Percentiles rank a stretch among this genome's conserved stretches.
Evolutionary conservation across 2,329 filamentous ascomycete species (phyloP).

Genomic region (Endoconidiophora polonica): DNA sequence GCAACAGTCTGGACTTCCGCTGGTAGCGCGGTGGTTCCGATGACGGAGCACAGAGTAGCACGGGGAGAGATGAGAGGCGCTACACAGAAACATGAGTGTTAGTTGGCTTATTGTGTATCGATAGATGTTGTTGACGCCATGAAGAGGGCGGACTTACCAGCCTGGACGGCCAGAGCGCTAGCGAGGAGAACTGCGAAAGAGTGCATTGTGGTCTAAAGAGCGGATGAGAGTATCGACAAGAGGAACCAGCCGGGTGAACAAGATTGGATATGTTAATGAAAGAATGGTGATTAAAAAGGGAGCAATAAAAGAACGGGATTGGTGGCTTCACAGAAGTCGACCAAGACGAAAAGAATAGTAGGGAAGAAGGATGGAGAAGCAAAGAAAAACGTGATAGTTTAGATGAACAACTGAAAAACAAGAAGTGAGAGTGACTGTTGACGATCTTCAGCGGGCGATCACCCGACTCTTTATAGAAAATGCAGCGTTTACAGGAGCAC

Average conservation of each 20-base stretch:
- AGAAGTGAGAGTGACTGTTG: neutral
- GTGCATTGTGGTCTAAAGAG: conserved; percentile 1
- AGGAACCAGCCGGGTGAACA: neutral
- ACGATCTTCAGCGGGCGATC: neutral
- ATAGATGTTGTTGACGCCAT: neutral
- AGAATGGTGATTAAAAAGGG: neutral
- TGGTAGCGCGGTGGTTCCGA: conserved; percentile 34
- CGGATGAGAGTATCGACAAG: neutral
- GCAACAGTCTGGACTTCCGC: conserved; percentile 30
- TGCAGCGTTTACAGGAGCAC: no score
- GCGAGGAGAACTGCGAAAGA: conserved; percentile 5
- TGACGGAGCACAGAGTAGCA: conserved; percentile 34
- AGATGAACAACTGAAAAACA: neutral
- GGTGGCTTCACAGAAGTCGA: conserved; percentile 5
- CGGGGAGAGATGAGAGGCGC: conserved; percentile 16
- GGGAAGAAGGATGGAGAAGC: neutral
- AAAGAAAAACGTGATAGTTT: neutral
- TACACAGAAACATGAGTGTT: neutral
- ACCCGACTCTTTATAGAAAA: neutral
- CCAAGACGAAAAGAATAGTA: neutral
- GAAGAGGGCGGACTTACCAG: conserved; percentile 4
- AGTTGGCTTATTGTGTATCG: neutral
- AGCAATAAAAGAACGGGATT: conserved; percentile 2
- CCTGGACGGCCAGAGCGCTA: conserved; percentile 6
- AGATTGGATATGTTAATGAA: neutral